Evolutionary conservation across 179 eudicot genomes (phyloP).

Genomic region (Heliamphora pulchella): DNA sequence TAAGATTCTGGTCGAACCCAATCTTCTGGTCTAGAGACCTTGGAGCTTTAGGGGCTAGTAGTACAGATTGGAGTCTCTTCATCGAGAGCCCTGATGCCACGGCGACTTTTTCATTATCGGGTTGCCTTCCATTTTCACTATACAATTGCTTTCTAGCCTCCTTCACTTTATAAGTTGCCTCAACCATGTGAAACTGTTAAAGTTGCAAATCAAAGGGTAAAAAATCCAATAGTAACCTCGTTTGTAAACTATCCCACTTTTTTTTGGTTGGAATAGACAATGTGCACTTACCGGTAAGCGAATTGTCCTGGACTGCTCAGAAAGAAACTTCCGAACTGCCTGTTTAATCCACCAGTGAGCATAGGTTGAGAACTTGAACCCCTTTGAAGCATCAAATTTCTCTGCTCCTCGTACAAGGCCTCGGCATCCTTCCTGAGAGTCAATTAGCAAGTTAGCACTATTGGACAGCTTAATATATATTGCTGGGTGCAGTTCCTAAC

Average conservation of each 20-base stretch:
- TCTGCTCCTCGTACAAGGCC: slow-evolving; percentile 87
- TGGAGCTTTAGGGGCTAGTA: slow-evolving; percentile 77
- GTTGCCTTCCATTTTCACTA: slow-evolving; percentile 60
- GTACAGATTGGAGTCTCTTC: slow-evolving; percentile 69
- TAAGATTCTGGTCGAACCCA: slow-evolving; percentile 51
- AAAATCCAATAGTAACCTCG: background rate
- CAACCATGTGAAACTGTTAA: slow-evolving; percentile 78
- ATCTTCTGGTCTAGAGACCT: slow-evolving; percentile 84
- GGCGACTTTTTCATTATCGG: slow-evolving; percentile 74
- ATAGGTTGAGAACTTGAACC: slow-evolving; percentile 94
- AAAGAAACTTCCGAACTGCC: slow-evolving; percentile 81
- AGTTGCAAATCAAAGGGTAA: background rate
- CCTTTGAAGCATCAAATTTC: slow-evolving; percentile 94
- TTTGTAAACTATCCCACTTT: background rate
- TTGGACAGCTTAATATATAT: no score
- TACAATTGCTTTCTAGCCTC: slow-evolving; percentile 65
- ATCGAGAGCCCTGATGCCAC: slow-evolving; percentile 80
- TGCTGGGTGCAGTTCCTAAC: no score
- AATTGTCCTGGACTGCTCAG: slow-evolving; percentile 81
- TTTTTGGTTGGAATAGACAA: background rate
- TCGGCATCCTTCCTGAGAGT: slow-evolving; percentile 81
- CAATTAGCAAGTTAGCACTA: background rate
- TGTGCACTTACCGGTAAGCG: slow-evolving; percentile 65
- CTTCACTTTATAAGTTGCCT: slow-evolving; percentile 72
- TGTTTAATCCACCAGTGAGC: slow-evolving; percentile 99